A percentile compares a stretch with the other conserved stretches of the same genome.
Evolutionary conservation across 2,329 filamentous ascomycete species (phyloP).

Genomic region (Claviceps sp.): DNA sequence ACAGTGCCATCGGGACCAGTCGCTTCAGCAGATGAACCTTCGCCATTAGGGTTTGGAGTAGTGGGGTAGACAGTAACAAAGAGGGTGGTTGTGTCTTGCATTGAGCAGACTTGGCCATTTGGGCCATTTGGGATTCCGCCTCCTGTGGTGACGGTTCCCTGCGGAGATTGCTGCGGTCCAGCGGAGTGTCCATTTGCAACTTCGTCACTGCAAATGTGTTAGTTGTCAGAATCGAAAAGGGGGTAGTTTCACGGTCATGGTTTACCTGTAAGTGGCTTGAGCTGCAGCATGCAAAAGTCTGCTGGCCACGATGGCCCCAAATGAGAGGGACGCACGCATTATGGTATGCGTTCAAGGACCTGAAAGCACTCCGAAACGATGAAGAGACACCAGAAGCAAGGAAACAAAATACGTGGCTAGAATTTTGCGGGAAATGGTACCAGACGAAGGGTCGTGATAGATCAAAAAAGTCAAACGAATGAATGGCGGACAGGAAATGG

Average conservation of each 20-base stretch:
- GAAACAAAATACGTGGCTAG: constrained; percentile 4
- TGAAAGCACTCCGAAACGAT: constrained; percentile 1
- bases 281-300: constrained; percentile 20
- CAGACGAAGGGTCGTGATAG: constrained; percentile 2
- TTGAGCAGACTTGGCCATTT: constrained; percentile 23
- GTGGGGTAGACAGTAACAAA: constrained; percentile 32
- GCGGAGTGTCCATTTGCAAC: constrained; percentile 5
- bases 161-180: constrained; percentile 3
- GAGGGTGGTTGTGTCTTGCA: constrained; percentile 28
- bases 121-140: constrained; percentile 3
- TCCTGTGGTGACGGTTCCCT: constrained; percentile 4
- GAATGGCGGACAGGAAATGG: constrained; percentile 1
- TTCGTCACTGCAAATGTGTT: constrained; percentile 6
- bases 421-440: constrained; percentile 1
- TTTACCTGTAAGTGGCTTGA: constrained; percentile 22
- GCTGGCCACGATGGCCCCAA: constrained; percentile 23
- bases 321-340: constrained; percentile 25
- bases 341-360: constrained; percentile 7
- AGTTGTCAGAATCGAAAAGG: not conserved
- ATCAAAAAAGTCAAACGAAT: constrained; percentile 4
- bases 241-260: not conserved
- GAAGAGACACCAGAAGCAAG: not conserved
- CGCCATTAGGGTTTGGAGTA: constrained; percentile 10
- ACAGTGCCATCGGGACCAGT: constrained; percentile 10
- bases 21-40: constrained; percentile 4